phyloP scores from a whole-genome alignment of 2,329 filamentous ascomycete genomes.

The Coniochaeta hoffmannii region DNA sequence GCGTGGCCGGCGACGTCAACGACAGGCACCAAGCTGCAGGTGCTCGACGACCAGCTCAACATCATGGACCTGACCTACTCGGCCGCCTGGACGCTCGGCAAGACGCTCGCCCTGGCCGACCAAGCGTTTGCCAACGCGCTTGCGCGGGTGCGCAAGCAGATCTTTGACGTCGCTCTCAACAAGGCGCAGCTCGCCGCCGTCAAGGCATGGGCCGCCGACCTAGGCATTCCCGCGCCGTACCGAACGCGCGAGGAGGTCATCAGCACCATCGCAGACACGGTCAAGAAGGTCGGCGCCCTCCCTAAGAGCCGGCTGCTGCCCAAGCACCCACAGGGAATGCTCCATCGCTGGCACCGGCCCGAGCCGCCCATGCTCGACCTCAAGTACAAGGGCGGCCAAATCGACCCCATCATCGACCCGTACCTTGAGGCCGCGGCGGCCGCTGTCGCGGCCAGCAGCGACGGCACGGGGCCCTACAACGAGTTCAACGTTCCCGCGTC shows the following conservation, averaged over 20 bases:
- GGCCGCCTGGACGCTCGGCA: slow-evolving; percentile 34
- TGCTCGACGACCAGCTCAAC: slow-evolving; percentile 28
- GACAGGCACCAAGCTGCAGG: slow-evolving; percentile 14
- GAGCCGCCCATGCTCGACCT: too few species aligned
- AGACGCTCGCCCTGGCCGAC: slow-evolving; percentile 27
- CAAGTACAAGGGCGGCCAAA: background rate
- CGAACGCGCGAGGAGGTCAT: too few species aligned
- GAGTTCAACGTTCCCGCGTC: background rate
- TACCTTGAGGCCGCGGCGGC: background rate
- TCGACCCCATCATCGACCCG: too few species aligned
- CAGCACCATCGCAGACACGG: too few species aligned
- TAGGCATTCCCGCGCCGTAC: background rate
- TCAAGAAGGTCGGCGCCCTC: background rate
- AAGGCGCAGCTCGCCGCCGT: background rate
- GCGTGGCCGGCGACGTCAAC: background rate
- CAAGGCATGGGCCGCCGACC: background rate
- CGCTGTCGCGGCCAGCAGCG: background rate
- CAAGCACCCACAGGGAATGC: too few species aligned
- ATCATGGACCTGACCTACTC: slow-evolving; percentile 37
- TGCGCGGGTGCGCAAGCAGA: background rate
- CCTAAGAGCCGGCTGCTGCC: background rate
- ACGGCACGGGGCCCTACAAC: background rate
- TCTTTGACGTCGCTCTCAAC: background rate
- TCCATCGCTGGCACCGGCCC: too few species aligned
- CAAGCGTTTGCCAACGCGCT: slow-evolving; percentile 23